Evolutionary conservation across 2,329 filamentous ascomycete species (phyloP).

Genomic region (Calonectria montana): DNA sequence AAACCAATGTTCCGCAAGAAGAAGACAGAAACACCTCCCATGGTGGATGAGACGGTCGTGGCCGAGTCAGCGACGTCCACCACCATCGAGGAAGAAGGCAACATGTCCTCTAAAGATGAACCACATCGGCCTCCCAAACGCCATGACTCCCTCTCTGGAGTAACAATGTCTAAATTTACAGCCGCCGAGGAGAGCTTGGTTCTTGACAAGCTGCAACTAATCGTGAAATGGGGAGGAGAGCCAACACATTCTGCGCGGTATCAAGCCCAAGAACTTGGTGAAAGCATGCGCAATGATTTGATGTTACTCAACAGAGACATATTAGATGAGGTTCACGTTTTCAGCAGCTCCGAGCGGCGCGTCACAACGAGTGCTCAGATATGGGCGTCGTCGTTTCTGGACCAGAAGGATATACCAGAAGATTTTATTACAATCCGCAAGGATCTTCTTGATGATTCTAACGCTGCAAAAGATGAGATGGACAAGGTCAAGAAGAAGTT

Average conservation of each 20-base stretch:
- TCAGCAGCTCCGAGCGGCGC: conserved; percentile 93
- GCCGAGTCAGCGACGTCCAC: conserved; percentile 45
- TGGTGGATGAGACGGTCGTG: conserved; percentile 48
- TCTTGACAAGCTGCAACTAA: conserved; percentile 94
- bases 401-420: conserved; percentile 84
- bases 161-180: conserved; percentile 93
- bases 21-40: conserved; percentile 69
- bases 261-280: conserved; percentile 92
- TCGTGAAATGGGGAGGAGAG: conserved; percentile 99
- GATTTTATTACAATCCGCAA: conserved; percentile 93
- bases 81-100: conserved; percentile 34
- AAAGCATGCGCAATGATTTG: conserved; percentile 96
- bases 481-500: conserved; percentile 99
- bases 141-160: conserved; percentile 87
- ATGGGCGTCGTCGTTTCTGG: conserved; percentile 89
- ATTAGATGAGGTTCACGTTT: conserved; percentile 92
- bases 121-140: conserved; percentile 61
- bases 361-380: conserved; percentile 98
- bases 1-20: conserved; percentile 99
- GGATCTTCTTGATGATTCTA: conserved; percentile 95
- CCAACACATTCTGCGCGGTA: conserved; percentile 97
- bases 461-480: conserved; percentile 98
- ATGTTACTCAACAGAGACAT: conserved; percentile 93
- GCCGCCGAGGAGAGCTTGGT: conserved; percentile 93
- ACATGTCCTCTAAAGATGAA: conserved; percentile 37